These are phyloP conservation scores for Fistulifera solaris DNA, from an alignment of 108 stramenopile species.

Conservation along the genomic window DNA sequence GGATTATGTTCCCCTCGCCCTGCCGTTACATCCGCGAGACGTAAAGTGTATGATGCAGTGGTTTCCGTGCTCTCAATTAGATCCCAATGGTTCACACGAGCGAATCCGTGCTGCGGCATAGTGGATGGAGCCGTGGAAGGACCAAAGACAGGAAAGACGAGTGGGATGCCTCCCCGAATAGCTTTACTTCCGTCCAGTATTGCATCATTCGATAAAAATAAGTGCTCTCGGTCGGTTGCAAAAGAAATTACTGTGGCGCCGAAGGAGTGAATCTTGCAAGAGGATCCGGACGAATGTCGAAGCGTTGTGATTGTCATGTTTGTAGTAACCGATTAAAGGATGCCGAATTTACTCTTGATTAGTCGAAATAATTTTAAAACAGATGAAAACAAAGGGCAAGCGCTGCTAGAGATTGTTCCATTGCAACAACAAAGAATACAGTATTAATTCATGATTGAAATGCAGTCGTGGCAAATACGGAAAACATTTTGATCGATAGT, in stretches of 20 bases:
- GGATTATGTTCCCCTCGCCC: conserved; percentile 38
- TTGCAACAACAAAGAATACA: too few relatives aligned
- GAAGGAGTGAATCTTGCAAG: conserved; percentile 41
- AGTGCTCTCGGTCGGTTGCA: conserved; percentile 30
- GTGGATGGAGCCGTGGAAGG: conserved; percentile 25
- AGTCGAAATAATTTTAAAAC: too few relatives aligned
- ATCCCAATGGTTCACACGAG: conserved; percentile 61
- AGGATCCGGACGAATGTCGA: conserved; percentile 24
- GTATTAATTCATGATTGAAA: too few relatives aligned
- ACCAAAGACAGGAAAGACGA: conserved; percentile 81
- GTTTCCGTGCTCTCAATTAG: conserved; percentile 6
- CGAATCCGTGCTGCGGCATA: conserved; percentile 80
- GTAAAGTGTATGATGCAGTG: conserved; percentile 21
- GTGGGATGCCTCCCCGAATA: conserved; percentile 72
- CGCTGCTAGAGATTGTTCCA: too few relatives aligned
- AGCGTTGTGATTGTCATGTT: background rate
- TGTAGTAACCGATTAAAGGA: too few relatives aligned
- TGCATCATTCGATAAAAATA: conserved; percentile 68
- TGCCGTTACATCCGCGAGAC: conserved; percentile 43
- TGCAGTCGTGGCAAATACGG: too few relatives aligned
- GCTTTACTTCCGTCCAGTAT: conserved; percentile 68
- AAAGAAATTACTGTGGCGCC: conserved; percentile 64
- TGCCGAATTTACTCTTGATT: too few relatives aligned
- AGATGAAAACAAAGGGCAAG: too few relatives aligned
- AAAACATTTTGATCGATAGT: too few relatives aligned